A percentile compares a stretch with the other conserved stretches of the same genome.
Evolutionary conservation across 1,139 yeast species (phyloP).

Genomic region (Taphrina flavorubra): DNA sequence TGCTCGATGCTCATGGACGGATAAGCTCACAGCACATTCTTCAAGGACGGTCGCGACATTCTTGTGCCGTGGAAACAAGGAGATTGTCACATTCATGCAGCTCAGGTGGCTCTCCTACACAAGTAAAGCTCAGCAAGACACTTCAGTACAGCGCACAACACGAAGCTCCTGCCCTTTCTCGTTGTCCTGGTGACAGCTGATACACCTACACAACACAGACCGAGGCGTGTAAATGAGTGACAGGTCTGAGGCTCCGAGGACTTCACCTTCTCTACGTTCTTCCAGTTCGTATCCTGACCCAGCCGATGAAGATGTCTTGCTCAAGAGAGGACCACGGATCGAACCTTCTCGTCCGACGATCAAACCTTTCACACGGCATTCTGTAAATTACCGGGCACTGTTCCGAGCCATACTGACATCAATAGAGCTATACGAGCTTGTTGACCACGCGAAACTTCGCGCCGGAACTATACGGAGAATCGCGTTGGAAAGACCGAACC

Average conservation of each 20-base stretch:
- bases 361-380: neutral
- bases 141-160: too few species aligned
- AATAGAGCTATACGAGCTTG: slow-evolving; percentile 20
- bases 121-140: too few species aligned
- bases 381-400: neutral
- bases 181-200: too few species aligned
- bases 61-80: too few species aligned
- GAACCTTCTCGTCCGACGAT: neutral
- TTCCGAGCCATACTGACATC: neutral
- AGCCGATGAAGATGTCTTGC: slow-evolving; percentile 24
- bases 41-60: too few species aligned
- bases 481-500: neutral
- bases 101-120: too few species aligned
- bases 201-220: too few species aligned
- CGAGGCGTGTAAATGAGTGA: neutral
- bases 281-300: slow-evolving; percentile 26
- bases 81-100: too few species aligned
- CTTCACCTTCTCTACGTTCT: slow-evolving; percentile 13
- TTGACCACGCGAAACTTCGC: slow-evolving; percentile 7
- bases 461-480: slow-evolving; percentile 7
- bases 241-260: slow-evolving; percentile 1
- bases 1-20: too few species aligned
- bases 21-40: too few species aligned
- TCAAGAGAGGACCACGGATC: neutral
- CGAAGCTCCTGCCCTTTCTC: too few species aligned